Conservation (phyloP, 2,329 filamentous ascomycete genomes). For the Fusarium illudens region DNA sequence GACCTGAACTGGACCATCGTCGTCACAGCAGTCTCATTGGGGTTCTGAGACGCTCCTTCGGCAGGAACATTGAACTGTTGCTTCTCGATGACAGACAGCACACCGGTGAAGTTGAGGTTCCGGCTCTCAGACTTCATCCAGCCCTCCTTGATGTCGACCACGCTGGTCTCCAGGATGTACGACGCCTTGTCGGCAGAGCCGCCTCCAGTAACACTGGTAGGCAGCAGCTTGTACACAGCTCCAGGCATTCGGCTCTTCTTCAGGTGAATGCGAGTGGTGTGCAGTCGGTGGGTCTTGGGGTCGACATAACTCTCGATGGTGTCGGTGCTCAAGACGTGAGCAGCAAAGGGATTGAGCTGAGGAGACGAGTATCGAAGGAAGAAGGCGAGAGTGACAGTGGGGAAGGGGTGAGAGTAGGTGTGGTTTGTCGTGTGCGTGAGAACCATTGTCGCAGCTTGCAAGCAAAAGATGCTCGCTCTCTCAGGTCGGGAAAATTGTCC, state of each 20-base stretch:
- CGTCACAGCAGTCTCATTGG: slow-evolving; percentile 69
- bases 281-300: slow-evolving; percentile 74
- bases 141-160: slow-evolving; percentile 80
- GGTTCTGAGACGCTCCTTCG: slow-evolving; percentile 36
- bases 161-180: slow-evolving; percentile 82
- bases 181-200: slow-evolving; percentile 72
- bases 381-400: slow-evolving; percentile 86
- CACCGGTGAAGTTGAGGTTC: slow-evolving; percentile 84
- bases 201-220: slow-evolving; percentile 73
- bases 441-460: slow-evolving; percentile 59
- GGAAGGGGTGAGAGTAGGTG: slow-evolving; percentile 82
- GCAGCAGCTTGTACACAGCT: slow-evolving; percentile 78
- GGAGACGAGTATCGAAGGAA: slow-evolving; percentile 84
- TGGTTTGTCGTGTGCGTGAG: slow-evolving; percentile 73
- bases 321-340: slow-evolving; percentile 84
- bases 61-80: slow-evolving; percentile 69
- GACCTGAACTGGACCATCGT: slow-evolving; percentile 80
- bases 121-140: slow-evolving; percentile 85
- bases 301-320: slow-evolving; percentile 80
- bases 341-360: slow-evolving; percentile 78
- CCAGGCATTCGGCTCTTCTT: slow-evolving; percentile 82
- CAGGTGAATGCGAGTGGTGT: slow-evolving; percentile 81
- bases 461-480: slow-evolving; percentile 21
- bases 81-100: slow-evolving; percentile 79
- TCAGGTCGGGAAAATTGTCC: slow-evolving; percentile 9